Conservation (phyloP, 2,329 filamentous ascomycete genomes). For the Fusarium mundagurra region DNA sequence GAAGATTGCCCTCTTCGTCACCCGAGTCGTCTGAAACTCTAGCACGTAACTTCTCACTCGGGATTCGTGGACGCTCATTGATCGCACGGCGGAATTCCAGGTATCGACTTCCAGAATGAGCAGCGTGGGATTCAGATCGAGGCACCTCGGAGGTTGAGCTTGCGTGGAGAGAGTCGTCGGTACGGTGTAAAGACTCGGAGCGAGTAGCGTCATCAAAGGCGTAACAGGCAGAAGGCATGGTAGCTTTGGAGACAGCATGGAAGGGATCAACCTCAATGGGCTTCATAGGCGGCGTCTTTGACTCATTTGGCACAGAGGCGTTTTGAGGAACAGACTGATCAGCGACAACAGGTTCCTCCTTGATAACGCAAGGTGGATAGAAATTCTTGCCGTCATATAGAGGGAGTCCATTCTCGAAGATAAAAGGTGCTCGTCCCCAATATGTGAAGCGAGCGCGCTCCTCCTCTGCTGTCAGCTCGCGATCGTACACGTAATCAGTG, state of each 20-base stretch:
- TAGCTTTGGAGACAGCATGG: constrained; percentile 16
- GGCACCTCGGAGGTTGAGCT: constrained; percentile 34
- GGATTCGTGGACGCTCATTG: constrained; percentile 19
- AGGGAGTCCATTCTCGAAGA: constrained; percentile 62
- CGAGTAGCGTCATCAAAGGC: constrained; percentile 45
- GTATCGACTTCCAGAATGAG: constrained; percentile 41
- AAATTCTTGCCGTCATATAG: constrained; percentile 74
- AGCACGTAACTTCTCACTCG: constrained; percentile 12
- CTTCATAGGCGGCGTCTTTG: background rate
- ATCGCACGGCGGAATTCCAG: constrained; percentile 40
- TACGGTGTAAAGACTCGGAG: constrained; percentile 46
- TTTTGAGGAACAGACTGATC: background rate
- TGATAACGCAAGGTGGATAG: constrained; percentile 65
- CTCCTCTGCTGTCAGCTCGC: constrained; percentile 68
- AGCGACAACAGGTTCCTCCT: constrained; percentile 42
- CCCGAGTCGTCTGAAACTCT: constrained; percentile 33
- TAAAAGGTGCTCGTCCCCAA: constrained; percentile 66
- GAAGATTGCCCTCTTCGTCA: constrained; percentile 49
- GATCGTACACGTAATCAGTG: constrained; percentile 63
- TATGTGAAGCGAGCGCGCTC: constrained; percentile 67
- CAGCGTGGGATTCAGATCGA: constrained; percentile 37
- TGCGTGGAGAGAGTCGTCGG: constrained; percentile 34
- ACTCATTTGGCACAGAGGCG: background rate
- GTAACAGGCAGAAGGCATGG: constrained; percentile 29
- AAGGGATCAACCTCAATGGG: constrained; percentile 30